Base-by-base conservation (phyloP, 176 grass and related monocot genomes). In the Hyparrhenia diplandra region DNA sequence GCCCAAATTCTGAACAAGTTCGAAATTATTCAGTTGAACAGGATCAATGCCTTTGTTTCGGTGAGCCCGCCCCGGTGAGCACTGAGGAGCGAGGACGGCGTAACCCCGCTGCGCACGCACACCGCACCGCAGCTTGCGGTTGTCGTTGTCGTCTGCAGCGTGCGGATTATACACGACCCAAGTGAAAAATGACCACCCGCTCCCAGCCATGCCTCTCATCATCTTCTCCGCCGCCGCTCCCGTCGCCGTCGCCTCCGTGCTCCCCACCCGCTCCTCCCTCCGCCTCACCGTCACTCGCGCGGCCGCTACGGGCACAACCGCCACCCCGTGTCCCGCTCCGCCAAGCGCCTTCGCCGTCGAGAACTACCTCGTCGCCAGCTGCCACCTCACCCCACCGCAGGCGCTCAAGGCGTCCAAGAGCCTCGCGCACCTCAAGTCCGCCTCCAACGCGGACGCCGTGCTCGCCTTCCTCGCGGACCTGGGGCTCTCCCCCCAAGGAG, bases 351-450 rank as follows among this genome's bases (percentile, higher is more conserved):
- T 89, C 73, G 78, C 59, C 58, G 58, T 85, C 58, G 83, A 85
- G 65, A 73, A 89, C 29, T 89, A 89, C 88, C 88, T 89, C 88
- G 6, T 89, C 73, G 12, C 83, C 66, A 72, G 16, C 65, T 89
- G 88, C 83, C 37, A 67, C 47, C 73, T 89, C 36, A 85, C 78
- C 16, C 83, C 68, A 67, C 66, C 57, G 55, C 83, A 89, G 28
- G 88, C 83, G 71, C 25, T 77, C 82, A 89, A 89, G 82, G 87
- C 87, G 21, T 85, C 87, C 67, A 85, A 85, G 73, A 76, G 69
- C 58, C 78, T 89, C 36, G 57, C 88, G 45, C 87, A 89, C 82
- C 82, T 89, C 87, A 89, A 89, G 71, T 89, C 87, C 64, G 4
- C 71, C 64, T 71, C 82, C 71, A 89, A 89, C 77, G 41, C 87